Evolutionary conservation across 805 yeast genomes (phyloP), one percentile per base, ranked within the genome.

Genomic region (Kazachstania bromeliacearum): DNA sequence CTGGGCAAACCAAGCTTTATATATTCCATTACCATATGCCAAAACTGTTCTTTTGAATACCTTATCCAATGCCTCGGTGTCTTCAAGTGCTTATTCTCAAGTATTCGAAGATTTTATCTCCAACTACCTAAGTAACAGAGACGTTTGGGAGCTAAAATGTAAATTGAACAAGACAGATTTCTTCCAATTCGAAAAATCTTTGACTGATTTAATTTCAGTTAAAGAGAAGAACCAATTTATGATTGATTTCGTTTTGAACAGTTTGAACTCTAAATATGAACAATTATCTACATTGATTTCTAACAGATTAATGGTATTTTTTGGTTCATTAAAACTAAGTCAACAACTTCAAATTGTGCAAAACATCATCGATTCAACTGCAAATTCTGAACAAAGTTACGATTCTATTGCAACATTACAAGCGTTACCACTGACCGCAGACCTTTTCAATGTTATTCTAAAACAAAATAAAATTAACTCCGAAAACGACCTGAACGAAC

Each of bases 1-100:
- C 45, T 66, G 85, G 48, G 73, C 80, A 14, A 75, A 79, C 38
- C 92, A 85, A 56, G 81, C 84, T 50, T 54, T 64, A 26, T 46
- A 62, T 7, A 61, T 69, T 17, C 59, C 73, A 7, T 44, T 77
- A 17, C 79, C 82, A 16, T 67, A 60, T 15, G 64, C 84, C 16
- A 82, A 85, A 50, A 57, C 64, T 29, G 60, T 64, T 20, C 60
- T 79, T 3, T 52, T 79, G 40, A 50, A 57, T n/a, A 46, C 68
- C 26, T 55, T 79, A n/a, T 60, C 66, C 14, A 60, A 62, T 5
- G 63, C 37, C 25, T 31, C 44, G 9, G 19, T 41, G 8, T 44
- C 51, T 17, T 35, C 47, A 14, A 48, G 51, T n/a, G 42, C 65
- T 1, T 66, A 70, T n/a, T 70, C 78, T 3, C 60, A 62, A 35